Conservation (phyloP, 495 filamentous ascomycete species). For the Aspergillus affinis region DNA sequence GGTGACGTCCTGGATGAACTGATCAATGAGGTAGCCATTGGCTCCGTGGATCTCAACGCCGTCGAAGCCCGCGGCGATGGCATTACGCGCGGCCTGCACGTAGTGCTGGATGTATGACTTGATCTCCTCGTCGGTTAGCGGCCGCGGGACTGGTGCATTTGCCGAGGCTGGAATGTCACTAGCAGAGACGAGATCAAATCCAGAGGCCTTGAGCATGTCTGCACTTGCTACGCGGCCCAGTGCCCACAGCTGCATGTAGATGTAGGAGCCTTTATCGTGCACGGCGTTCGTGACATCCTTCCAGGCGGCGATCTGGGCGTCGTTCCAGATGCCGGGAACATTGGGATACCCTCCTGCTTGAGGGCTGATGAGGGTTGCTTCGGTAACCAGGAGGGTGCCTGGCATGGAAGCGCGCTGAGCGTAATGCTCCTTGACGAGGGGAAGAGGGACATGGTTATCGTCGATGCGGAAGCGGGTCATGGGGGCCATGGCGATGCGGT, state of each 20-base stretch:
- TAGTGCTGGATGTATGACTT: constrained; percentile 52
- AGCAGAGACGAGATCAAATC: constrained; percentile 12
- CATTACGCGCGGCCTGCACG: constrained; percentile 59
- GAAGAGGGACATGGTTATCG: constrained; percentile 30
- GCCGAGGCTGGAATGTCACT: constrained; percentile 42
- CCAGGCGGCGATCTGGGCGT: constrained; percentile 49
- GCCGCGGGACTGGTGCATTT: constrained; percentile 35
- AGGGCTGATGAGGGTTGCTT: constrained; percentile 64
- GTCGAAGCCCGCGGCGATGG: constrained; percentile 36
- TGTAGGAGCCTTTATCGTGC: constrained; percentile 48
- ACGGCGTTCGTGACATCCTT: constrained; percentile 50
- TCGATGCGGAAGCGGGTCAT: constrained; percentile 48
- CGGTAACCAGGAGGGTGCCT: constrained; percentile 52
- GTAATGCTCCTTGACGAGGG: constrained; percentile 49
- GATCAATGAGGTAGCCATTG: constrained; percentile 75
- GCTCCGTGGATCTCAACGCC: constrained; percentile 70
- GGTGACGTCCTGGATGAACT: constrained; percentile 62
- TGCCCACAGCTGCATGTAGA: constrained; percentile 56
- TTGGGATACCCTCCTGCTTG: constrained; percentile 42
- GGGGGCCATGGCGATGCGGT: constrained; percentile 54
- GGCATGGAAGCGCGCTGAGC: constrained; percentile 48
- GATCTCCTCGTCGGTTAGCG: constrained; percentile 59
- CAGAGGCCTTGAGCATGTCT: constrained; percentile 33
- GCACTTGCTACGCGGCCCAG: constrained; percentile 56
- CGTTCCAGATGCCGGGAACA: constrained; percentile 48